Evolutionary conservation across 495 filamentous ascomycete genomes (phyloP), one percentile per base, ranked within the genome.

Genomic region (Lepraria neglecta): DNA sequence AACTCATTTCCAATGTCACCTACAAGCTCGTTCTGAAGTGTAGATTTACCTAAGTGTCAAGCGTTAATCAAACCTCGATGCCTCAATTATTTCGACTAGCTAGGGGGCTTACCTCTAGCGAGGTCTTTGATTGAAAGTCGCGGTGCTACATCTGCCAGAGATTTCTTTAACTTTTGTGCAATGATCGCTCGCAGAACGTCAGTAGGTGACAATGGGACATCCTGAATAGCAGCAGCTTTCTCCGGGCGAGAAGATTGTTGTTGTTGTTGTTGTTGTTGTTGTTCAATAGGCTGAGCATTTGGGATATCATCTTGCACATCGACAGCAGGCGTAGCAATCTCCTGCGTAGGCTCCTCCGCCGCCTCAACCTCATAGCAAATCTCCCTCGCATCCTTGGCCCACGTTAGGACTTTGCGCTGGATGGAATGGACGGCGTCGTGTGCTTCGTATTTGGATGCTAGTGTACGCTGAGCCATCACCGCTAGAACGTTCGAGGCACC

Each of bases 1-100:
- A 57, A 45, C 15, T 57, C 55, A 3, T 14, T 44, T 42, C 5
- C 19, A 15, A 57, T 28, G 15, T 57, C 55, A 9, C 55, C 55
- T 2, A 57, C 17, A 19, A 57, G 6, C 38, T 57, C 35, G 4
- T 57, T 45, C 21, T 57, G 35, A 3, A 57, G 7, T 6, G 35
- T 57, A n/a, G 38, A 42, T 30, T 43, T 56, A 35, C 33, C 40
- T 57, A 46, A 19, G 17, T 19, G n/a, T 19, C 15, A 42, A 15
- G 38, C 38, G 3, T 42, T 42, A 42, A 3, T 9, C 38, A 9
- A 42, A 42, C 14, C 6, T 14, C 38, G 38, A 42, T 10, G 38
- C 9, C 38, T 10, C 9, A 15, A 46, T 19, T 19, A 2, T 4
- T 46, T 4, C 4, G 44, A 46, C 6, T 19, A 46, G 17, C 6